Percentiles rank a stretch among this genome's conserved stretches.
Evolutionary conservation across 2,329 filamentous ascomycete species (phyloP).

Genomic region (Endothia cerciana): DNA sequence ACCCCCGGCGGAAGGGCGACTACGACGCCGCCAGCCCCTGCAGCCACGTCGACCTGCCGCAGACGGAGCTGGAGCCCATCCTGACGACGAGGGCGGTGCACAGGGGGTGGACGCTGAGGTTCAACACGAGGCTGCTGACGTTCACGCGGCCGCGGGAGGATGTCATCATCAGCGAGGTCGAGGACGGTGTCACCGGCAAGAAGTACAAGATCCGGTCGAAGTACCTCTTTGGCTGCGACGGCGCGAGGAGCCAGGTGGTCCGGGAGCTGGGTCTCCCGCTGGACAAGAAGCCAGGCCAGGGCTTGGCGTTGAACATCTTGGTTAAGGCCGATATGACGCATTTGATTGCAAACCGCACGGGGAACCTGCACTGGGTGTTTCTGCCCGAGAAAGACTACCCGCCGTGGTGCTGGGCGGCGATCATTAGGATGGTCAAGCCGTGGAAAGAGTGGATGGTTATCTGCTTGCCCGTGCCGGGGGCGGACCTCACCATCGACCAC

Average conservation of each 20-base stretch:
- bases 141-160: conserved; percentile 35
- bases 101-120: conserved; percentile 47
- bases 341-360: conserved; percentile 52
- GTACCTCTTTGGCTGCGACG: conserved; percentile 62
- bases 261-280: conserved; percentile 43
- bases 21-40: conserved; percentile 51
- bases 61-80: conserved; percentile 53
- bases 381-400: conserved; percentile 56
- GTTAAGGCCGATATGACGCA: conserved; percentile 51
- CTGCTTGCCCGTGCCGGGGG: conserved; percentile 48
- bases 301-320: conserved; percentile 46
- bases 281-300: conserved; percentile 39
- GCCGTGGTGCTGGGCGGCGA: conserved; percentile 52
- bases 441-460: conserved; percentile 68
- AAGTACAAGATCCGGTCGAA: conserved; percentile 47
- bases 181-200: conserved; percentile 4
- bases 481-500: conserved; percentile 39
- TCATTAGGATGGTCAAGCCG: conserved; percentile 64
- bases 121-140: conserved; percentile 44
- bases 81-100: conserved; percentile 46
- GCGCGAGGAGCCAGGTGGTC: conserved; percentile 45
- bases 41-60: conserved; percentile 49
- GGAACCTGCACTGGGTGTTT: conserved; percentile 65
- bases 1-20: conserved; percentile 49
- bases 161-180: conserved; percentile 25